phyloP scores from a whole-genome alignment of 768 basidiomycete species.

The Suillus lakei region DNA sequence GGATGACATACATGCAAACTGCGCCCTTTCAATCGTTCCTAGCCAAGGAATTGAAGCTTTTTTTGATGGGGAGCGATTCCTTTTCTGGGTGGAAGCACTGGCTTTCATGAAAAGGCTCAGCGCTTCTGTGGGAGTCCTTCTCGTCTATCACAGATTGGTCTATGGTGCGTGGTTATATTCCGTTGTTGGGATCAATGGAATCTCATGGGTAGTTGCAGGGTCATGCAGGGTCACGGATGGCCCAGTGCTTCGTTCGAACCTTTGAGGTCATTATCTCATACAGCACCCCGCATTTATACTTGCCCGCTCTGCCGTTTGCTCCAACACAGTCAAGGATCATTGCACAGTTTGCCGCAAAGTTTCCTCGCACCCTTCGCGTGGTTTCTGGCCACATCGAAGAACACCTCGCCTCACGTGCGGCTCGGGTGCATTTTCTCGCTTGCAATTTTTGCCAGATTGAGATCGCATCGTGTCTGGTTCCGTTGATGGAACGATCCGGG shows the following conservation, averaged over 20 bases:
- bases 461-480: slow-evolving; percentile 1
- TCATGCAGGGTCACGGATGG: background rate
- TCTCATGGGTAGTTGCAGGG: background rate
- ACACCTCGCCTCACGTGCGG: background rate
- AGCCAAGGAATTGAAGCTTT: slow-evolving; percentile 1
- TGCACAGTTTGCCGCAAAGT: background rate
- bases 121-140: background rate
- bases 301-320: background rate
- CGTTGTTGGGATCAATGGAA: background rate
- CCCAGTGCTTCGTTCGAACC: no score
- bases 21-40: background rate
- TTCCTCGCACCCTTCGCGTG: background rate
- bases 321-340: background rate
- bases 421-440: slow-evolving; percentile 15
- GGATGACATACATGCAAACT: slow-evolving; percentile 11
- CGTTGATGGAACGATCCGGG: background rate
- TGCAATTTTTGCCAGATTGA: background rate
- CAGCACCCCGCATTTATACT: no score
- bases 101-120: background rate
- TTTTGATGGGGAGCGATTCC: slow-evolving; percentile 7
- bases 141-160: background rate
- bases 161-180: background rate
- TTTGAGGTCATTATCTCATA: no score
- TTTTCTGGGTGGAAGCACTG: slow-evolving; percentile 14
- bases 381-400: background rate